Evolutionary conservation across 306 rosid species (phyloP).

Genomic region (Mimosa pudica): DNA sequence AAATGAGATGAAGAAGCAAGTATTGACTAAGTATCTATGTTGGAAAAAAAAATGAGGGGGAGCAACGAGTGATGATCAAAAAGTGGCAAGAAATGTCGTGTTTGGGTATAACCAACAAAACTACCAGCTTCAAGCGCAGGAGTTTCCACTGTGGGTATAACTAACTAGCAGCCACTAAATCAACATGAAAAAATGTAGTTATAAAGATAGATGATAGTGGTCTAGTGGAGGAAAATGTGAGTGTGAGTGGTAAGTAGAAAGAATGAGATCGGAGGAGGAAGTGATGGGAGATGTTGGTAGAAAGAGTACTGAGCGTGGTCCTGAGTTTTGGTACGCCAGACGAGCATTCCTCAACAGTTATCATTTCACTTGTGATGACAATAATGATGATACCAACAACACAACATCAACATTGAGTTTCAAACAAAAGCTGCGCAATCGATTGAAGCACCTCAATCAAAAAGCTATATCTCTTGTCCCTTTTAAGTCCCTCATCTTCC

Average conservation of each 20-base stretch:
- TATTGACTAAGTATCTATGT: neutral
- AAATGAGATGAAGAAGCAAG: neutral
- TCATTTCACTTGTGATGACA: constrained; percentile 30
- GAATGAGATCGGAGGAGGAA: neutral
- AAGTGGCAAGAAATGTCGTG: neutral
- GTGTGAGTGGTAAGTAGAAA: no score
- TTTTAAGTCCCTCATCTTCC: neutral
- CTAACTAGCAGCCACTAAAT: neutral
- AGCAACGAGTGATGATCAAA: neutral
- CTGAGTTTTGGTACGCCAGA: constrained; percentile 53
- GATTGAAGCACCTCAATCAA: constrained; percentile 34
- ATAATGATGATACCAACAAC: neutral
- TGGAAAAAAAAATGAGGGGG: no score
- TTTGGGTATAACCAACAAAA: neutral
- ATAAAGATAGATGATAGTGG: neutral
- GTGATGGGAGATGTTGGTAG: neutral
- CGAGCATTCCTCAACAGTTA: constrained; percentile 59
- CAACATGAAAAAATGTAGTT: neutral
- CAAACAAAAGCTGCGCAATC: constrained; percentile 47
- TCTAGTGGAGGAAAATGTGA: neutral
- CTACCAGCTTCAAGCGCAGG: neutral
- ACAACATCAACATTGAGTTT: constrained; percentile 12
- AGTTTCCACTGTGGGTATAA: neutral
- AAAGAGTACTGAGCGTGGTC: constrained; percentile 31
- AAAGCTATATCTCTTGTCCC: neutral